Evolutionary conservation across 2,329 filamentous ascomycete species (phyloP).

Genomic region (Colletotrichum spaethianum): DNA sequence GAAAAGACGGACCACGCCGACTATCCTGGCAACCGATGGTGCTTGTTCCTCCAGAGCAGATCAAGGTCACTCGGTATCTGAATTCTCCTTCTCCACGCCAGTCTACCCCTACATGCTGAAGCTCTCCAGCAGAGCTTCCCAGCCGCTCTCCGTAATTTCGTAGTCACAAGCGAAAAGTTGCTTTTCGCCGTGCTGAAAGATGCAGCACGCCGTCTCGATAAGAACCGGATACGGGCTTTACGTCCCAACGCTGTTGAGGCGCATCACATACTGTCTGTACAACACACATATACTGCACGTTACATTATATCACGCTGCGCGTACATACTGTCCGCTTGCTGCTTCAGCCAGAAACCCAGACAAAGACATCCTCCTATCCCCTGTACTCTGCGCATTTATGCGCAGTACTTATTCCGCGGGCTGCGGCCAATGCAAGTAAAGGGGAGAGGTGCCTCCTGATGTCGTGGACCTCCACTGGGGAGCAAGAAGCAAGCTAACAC

Average conservation of each 20-base stretch:
- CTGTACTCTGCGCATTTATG: not conserved
- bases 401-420: not conserved
- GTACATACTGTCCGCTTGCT: not conserved
- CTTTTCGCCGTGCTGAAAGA: constrained; percentile 18
- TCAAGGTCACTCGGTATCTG: not conserved
- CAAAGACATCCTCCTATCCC: not conserved
- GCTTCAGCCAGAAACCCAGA: constrained; percentile 12
- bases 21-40: constrained; percentile 18
- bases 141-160: constrained; percentile 15
- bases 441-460: not conserved
- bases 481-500: not conserved
- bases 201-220: constrained; percentile 5
- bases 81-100: not conserved
- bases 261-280: constrained; percentile 11
- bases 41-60: constrained; percentile 21
- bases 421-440: not conserved
- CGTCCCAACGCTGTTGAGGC: constrained; percentile 1
- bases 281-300: not conserved
- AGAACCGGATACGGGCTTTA: constrained; percentile 10
- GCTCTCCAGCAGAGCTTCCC: not conserved
- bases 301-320: not conserved
- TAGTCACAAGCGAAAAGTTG: constrained; percentile 29
- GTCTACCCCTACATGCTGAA: not conserved
- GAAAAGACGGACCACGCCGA: not conserved
- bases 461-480: constrained; percentile 17